Base-by-base conservation (phyloP, 1,139 yeast species). In the Tardiomyces blankii region DNA sequence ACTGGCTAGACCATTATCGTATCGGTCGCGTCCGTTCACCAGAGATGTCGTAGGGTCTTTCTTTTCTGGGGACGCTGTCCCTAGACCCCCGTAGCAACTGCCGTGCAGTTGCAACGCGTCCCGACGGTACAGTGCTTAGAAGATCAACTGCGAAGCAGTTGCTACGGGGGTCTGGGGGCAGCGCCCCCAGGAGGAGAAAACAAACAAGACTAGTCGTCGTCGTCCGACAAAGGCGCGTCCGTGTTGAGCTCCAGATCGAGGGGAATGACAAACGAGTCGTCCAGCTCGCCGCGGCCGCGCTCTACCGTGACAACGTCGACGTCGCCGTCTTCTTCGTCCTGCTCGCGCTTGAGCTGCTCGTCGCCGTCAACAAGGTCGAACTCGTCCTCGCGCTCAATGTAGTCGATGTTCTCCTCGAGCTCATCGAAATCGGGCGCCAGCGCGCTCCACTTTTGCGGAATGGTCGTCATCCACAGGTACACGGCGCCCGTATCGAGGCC, bases 361-460 rank as follows among this genome's bases (percentile, higher is more conserved):
- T 72, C 76, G 48, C 80, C 84, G 50, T 80, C 89, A 13, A 78
- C 74, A 33, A 85, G 75, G 62, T 89, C 98, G 63, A 89, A 89
- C 63, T 89, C 98, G 61, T 88, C 95, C 61, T 89, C 98, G 49
- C 75, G 75, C 58, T 89, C 98, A 51, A 79, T 78, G 62, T 89
- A 89, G 50, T 85, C 88, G 13, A 87, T 82, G 58, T 88, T 89
- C 58, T 89, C 96, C 60, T 89, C 96, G 40, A 89, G 80, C 61
- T 89, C 97, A 46, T 84, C 95, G 61, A 91, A 89, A 63, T 91
- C 98, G 0, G 97, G 97, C 0, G 97, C 97, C 54, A 89, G 70
- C 0, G 96, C 95, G 63, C 95, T 83, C 98, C 98, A 89, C 64
- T 86, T 84, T 57, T 88, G 96, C 0, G 95, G 94, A 38, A 85